Evolutionary conservation across 257 asterid species (phyloP).

Genomic region (Lavandula angustifolia): DNA sequence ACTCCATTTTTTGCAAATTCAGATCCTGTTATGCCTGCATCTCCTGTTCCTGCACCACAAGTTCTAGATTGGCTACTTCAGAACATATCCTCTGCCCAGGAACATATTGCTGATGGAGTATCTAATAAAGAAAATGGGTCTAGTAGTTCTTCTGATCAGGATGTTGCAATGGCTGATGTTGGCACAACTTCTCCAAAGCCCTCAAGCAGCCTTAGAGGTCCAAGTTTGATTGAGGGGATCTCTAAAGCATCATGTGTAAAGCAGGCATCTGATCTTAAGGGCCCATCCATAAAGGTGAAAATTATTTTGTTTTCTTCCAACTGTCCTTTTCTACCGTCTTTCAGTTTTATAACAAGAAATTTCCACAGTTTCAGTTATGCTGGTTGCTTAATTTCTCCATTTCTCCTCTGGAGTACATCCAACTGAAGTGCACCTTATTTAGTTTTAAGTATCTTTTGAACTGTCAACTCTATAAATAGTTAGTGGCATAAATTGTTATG

Average conservation of each 20-base stretch:
- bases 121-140: conserved; percentile 83
- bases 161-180: conserved; percentile 79
- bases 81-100: conserved; percentile 72
- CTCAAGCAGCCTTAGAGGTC: conserved; percentile 64
- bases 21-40: conserved; percentile 98
- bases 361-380: conserved; percentile 1
- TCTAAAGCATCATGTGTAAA: conserved; percentile 81
- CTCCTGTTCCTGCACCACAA: conserved; percentile 83
- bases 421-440: background rate
- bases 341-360: background rate
- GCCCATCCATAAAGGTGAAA: conserved; percentile 80
- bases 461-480: conserved; percentile 24
- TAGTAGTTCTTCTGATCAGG: conserved; percentile 74
- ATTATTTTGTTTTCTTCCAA: background rate
- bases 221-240: conserved; percentile 83
- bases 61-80: conserved; percentile 91
- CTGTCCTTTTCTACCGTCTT: background rate
- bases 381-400: conserved; percentile 9
- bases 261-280: conserved; percentile 85
- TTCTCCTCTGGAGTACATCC: background rate
- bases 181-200: conserved; percentile 54
- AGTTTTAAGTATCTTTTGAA: background rate
- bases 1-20: conserved; percentile 96
- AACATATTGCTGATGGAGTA: conserved; percentile 71
- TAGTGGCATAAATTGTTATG: conserved; percentile 6